These are phyloP conservation scores for Petrea volubilis DNA, from an alignment of 257 asterid species.

Conservation along the genomic window DNA sequence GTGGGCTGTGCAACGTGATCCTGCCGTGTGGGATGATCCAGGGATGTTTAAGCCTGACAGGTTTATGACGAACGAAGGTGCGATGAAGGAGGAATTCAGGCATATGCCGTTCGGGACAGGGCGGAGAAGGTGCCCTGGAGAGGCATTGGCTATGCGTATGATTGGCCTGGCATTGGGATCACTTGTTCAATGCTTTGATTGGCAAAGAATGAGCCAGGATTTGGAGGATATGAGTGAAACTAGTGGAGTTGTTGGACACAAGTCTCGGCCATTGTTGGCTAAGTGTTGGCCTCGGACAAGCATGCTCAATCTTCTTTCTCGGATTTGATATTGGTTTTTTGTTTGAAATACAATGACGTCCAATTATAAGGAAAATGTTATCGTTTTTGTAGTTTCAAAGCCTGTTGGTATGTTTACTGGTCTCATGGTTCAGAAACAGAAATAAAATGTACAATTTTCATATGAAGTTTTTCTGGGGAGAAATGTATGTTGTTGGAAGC, in stretches of 20 bases:
- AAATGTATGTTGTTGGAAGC: too few species aligned
- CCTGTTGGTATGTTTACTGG: too few species aligned
- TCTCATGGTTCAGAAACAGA: too few species aligned
- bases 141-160: constrained; percentile 1
- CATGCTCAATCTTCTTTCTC: constrained; percentile 2
- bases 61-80: background rate
- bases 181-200: background rate
- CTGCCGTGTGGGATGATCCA: background rate
- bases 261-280: background rate
- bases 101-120: constrained; percentile 1
- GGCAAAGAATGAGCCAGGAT: background rate
- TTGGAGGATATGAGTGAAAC: background rate
- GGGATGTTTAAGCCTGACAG: background rate
- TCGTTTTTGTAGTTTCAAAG: too few species aligned
- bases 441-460: too few species aligned
- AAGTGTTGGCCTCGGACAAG: constrained; percentile 18
- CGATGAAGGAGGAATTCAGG: background rate
- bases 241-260: background rate
- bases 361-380: too few species aligned
- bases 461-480: too few species aligned
- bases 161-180: background rate
- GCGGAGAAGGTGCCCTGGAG: background rate
- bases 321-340: background rate
- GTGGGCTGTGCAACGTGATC: background rate
- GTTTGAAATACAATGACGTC: too few species aligned